A percentile compares a stretch with the other conserved stretches of the same genome.
These are phyloP conservation scores for Cynanchum wilfordii DNA, from an alignment of 257 asterid genomes.

Conservation along the genomic window DNA sequence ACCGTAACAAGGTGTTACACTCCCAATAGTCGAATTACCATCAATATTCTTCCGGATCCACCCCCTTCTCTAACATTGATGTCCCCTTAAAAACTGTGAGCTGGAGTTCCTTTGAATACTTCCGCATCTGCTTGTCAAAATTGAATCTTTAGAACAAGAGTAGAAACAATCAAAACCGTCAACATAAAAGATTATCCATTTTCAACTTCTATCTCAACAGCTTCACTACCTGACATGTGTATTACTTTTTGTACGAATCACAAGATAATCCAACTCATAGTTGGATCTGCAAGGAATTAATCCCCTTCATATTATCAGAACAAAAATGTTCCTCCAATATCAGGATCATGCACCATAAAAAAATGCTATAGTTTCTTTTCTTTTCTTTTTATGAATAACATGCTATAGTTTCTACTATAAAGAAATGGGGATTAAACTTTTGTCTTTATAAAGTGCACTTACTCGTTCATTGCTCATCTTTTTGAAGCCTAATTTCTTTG, in stretches of 20 bases:
- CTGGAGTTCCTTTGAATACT: conserved; percentile 70
- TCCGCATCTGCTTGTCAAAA: conserved; percentile 45
- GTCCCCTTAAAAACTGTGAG: conserved; percentile 84
- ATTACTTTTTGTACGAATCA: not conserved
- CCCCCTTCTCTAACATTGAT: conserved; percentile 79
- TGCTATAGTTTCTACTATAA: not conserved
- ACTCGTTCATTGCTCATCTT: conserved; percentile 77
- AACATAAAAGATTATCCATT: conserved; percentile 3
- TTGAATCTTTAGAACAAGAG: conserved; percentile 3
- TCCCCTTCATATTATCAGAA: not conserved
- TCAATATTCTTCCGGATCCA: conserved; percentile 27
- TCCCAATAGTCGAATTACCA: conserved; percentile 4
- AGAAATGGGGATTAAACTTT: not conserved
- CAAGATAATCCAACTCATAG: not conserved
- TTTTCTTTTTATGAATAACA: too few species aligned
- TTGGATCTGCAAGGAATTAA: not conserved
- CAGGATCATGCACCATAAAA: not conserved
- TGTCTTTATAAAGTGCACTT: conserved; percentile 25
- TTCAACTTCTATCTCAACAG: not conserved
- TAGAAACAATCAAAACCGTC: not conserved
- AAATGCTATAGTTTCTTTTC: not conserved
- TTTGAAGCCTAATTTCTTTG: conserved; percentile 81
- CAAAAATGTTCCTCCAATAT: not conserved
- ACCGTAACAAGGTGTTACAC: conserved; percentile 1
- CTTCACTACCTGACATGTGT: not conserved